Conservation (phyloP, 768 basidiomycete species). For the Roridomyces roridus region DNA sequence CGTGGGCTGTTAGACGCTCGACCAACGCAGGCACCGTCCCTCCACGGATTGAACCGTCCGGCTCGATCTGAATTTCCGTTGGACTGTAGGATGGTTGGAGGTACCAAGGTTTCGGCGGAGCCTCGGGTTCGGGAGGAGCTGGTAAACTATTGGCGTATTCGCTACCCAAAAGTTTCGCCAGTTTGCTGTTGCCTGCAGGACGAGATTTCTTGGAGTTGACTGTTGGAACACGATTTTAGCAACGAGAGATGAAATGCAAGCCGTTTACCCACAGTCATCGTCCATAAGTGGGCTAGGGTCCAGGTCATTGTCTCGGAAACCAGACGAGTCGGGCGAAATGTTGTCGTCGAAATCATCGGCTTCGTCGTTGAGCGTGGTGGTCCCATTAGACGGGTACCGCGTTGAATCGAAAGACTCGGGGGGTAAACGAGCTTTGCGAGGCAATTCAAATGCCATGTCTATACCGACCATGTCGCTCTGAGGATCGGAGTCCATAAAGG, state of each 20-base stretch:
- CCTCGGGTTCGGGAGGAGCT: constrained; percentile 39
- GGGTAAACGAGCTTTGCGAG: constrained; percentile 37
- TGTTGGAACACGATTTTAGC: constrained; percentile 14
- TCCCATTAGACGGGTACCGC: constrained; percentile 14
- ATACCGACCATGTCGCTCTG: constrained; percentile 61
- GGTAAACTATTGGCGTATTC: constrained; percentile 50
- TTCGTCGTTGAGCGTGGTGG: constrained; percentile 17
- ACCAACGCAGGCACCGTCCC: constrained; percentile 88
- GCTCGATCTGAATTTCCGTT: constrained; percentile 83
- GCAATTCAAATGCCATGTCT: constrained; percentile 60
- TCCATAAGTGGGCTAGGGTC: constrained; percentile 11
- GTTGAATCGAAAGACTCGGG: constrained; percentile 27
- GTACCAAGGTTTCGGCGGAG: constrained; percentile 75
- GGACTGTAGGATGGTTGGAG: constrained; percentile 81
- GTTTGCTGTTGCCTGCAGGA: constrained; percentile 54
- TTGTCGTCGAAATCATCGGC: too few relatives aligned
- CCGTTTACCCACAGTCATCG: constrained; percentile 44
- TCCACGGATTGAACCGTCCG: constrained; percentile 83
- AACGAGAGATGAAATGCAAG: background rate
- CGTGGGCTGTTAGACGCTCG: constrained; percentile 90
- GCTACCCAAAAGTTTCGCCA: constrained; percentile 71
- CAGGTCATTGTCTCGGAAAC: background rate
- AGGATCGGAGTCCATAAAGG: constrained; percentile 42
- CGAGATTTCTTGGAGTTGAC: constrained; percentile 37
- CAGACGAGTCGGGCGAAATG: constrained; percentile 17